phyloP scores from a whole-genome alignment of 495 filamentous ascomycete genomes.

The Daldinia childiae region DNA sequence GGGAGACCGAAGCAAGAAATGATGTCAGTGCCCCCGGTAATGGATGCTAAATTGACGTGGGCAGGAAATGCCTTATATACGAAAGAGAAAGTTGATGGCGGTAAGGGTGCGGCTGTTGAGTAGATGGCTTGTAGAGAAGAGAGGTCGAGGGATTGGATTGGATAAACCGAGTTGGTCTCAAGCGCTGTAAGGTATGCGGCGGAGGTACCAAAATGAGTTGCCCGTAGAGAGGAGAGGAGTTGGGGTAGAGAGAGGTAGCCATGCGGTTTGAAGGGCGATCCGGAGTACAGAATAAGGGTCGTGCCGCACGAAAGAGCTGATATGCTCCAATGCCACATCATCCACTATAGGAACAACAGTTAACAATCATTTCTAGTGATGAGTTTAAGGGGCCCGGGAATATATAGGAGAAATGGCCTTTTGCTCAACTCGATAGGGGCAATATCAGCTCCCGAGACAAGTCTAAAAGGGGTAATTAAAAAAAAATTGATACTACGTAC shows the following conservation, averaged over 20 bases:
- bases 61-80: conserved; percentile 82
- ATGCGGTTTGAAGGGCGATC: conserved; percentile 78
- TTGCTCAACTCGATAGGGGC: no score
- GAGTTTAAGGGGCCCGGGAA: neutral
- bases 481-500: neutral
- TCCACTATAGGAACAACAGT: conserved; percentile 60
- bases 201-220: conserved; percentile 92
- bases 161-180: conserved; percentile 79
- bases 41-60: conserved; percentile 80
- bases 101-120: conserved; percentile 89
- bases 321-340: conserved; percentile 98
- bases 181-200: conserved; percentile 92
- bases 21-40: conserved; percentile 92
- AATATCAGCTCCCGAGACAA: neutral
- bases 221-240: conserved; percentile 58
- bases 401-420: neutral
- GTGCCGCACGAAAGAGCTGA: conserved; percentile 81
- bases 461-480: neutral
- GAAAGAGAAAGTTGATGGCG: conserved; percentile 91
- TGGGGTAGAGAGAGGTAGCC: conserved; percentile 54
- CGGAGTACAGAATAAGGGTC: conserved; percentile 87
- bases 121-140: conserved; percentile 80
- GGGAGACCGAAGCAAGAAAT: conserved; percentile 91
- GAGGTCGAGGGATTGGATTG: conserved; percentile 62
- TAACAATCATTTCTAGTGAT: neutral